Evolutionary conservation across 345 rosid genomes (phyloP), one percentile per base, ranked within the genome.

Genomic region (Psidium guajava): DNA sequence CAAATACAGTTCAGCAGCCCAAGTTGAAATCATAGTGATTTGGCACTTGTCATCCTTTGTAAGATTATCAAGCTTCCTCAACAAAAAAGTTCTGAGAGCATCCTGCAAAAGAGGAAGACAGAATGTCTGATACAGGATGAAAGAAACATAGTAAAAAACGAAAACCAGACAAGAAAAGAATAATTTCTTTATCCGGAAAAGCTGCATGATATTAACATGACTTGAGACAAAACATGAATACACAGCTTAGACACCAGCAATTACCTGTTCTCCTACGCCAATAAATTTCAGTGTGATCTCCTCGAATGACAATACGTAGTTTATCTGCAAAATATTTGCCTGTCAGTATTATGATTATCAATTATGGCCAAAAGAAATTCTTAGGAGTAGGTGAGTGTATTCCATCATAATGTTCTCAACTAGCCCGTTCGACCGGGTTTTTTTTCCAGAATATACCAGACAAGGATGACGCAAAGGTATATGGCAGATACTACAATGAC

Each of bases 1-100:
- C 90, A 97, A 88, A 93, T 97, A 97, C 59, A 97, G 91, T 92
- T 97, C 99, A 54, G 98, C 95, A 87, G 98, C 93, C 99, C 99
- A 97, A 8, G 99, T 96, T 84, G 99, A 97, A 87, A 97, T 96
- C 99, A 96, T 96, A 22, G 99, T 96, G 90, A 97, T 92, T 90
- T 96, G 99, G 93, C 98, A 96, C 89, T 92, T 94, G 88, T 97
- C 99, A 91, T 96, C 97, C 95, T 93, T 93, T 80, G 94, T 85
- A 84, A 97, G 96, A 90, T 89, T 94, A 91, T 97, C 99, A 90
- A 97, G 99, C 98, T 95, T 97, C 84, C 92, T 93, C 92, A 97
- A 87, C 85, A 97, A 89, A 90, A 94, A 96, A 54, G 99, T 97
- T 90, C 97, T 95, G 91, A 97, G 90, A 93, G 99, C 98, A 92